Percentiles rank a stretch among this genome's conserved stretches.
phyloP scores from a whole-genome alignment of 805 yeast genomes.

The Candida silvatica region DNA sequence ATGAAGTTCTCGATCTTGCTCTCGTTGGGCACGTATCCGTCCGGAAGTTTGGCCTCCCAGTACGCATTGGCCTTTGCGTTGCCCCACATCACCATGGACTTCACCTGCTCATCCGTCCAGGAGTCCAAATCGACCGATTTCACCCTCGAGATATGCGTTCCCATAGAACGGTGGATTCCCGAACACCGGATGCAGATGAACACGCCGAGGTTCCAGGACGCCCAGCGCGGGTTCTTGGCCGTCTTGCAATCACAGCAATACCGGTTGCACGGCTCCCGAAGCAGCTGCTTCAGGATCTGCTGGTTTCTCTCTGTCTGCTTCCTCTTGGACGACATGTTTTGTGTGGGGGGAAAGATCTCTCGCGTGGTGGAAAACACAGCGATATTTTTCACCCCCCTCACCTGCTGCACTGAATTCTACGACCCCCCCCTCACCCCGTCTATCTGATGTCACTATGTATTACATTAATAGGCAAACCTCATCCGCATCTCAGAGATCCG shows the following conservation, averaged over 20 bases:
- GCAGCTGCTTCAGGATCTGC: constrained; percentile 63
- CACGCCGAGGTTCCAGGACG: constrained; percentile 91
- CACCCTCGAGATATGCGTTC: constrained; percentile 90
- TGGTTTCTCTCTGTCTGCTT: constrained; percentile 40
- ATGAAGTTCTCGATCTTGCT: constrained; percentile 83
- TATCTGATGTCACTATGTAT: too few relatives aligned
- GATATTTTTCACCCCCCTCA: too few relatives aligned
- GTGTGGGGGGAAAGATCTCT: not conserved
- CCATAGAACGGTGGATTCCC: constrained; percentile 91
- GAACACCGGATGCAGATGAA: constrained; percentile 93
- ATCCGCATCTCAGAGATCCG: constrained; percentile 45
- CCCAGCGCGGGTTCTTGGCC: constrained; percentile 93
- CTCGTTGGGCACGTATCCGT: constrained; percentile 67
- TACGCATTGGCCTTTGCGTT: constrained; percentile 67
- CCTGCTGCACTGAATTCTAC: too few relatives aligned
- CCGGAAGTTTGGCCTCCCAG: constrained; percentile 81
- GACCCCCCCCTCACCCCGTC: too few relatives aligned
- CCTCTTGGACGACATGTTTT: not conserved
- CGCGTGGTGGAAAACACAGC: not conserved
- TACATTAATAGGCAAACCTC: constrained; percentile 21
- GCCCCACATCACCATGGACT: constrained; percentile 79
- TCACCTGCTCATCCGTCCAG: constrained; percentile 92
- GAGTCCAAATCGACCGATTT: constrained; percentile 92
- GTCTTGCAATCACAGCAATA: constrained; percentile 85
- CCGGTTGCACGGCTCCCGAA: constrained; percentile 71